Conservation (phyloP, 179 eudicot species). For the Actinidia arguta region DNA sequence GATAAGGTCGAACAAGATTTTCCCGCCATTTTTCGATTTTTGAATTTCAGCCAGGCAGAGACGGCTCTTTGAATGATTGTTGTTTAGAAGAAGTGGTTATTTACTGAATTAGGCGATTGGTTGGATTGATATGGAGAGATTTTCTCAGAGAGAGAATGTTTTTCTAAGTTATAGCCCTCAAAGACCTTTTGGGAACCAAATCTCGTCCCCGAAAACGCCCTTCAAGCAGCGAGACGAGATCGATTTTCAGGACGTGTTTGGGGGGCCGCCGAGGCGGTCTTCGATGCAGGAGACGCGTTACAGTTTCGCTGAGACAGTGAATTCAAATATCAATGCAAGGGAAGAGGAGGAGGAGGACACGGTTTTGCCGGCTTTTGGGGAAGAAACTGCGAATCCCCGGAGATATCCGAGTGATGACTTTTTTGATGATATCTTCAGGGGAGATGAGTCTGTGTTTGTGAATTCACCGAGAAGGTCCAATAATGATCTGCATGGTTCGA, state of each 20-base stretch:
- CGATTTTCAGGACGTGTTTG: conserved; percentile 90
- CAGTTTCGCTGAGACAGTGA: conserved; percentile 31
- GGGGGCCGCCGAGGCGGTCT: conserved; percentile 87
- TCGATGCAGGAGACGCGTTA: conserved; percentile 54
- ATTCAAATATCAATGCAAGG: background rate
- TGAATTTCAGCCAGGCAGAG: background rate
- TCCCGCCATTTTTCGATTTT: conserved; percentile 22
- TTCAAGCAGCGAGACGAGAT: conserved; percentile 43
- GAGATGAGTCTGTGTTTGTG: conserved; percentile 51
- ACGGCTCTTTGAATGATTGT: background rate
- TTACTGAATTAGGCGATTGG: background rate
- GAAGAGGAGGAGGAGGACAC: conserved; percentile 4
- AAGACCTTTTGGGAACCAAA: conserved; percentile 20
- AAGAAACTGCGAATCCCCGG: conserved; percentile 43
- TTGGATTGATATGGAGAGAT: conserved; percentile 37
- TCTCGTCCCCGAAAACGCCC: conserved; percentile 6
- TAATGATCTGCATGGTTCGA: conserved; percentile 42
- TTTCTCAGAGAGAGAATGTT: conserved; percentile 24
- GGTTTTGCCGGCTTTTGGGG: conserved; percentile 71
- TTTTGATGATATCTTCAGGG: conserved; percentile 82
- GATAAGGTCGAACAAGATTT: background rate
- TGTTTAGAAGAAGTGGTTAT: background rate
- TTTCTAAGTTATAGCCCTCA: conserved; percentile 15
- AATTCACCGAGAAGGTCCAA: conserved; percentile 56
- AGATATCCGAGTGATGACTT: conserved; percentile 63